These are phyloP conservation scores for Carex cristatella DNA, from an alignment of 176 grass and related monocot genomes.

Conservation along the genomic window DNA sequence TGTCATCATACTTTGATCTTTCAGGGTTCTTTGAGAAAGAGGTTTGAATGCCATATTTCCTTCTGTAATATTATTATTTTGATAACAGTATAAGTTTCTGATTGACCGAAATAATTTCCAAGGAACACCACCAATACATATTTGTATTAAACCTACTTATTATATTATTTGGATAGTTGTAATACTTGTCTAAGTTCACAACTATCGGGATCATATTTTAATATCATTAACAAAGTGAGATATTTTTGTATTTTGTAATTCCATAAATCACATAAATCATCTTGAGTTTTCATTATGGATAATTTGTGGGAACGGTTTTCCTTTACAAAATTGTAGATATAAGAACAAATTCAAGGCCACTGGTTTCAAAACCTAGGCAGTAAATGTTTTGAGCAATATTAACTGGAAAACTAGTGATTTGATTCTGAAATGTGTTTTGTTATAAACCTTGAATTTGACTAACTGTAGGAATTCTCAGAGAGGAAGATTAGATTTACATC, in stretches of 20 bases:
- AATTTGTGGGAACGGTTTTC: neutral
- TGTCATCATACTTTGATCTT: constrained; percentile 94
- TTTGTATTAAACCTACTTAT: neutral
- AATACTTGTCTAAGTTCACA: neutral
- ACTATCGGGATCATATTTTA: neutral
- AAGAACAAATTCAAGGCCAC: neutral
- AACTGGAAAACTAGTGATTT: neutral
- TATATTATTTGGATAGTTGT: neutral
- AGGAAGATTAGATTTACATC: constrained; percentile 88
- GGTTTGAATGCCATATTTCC: constrained; percentile 33
- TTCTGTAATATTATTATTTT: neutral
- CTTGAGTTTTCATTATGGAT: neutral
- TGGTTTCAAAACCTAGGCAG: neutral
- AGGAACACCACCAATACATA: neutral
- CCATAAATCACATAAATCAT: neutral
- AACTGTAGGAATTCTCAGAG: constrained; percentile 70
- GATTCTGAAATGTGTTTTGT: neutral
- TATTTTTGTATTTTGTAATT: neutral
- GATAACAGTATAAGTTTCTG: neutral
- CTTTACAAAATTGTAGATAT: neutral
- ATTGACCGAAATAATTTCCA: neutral
- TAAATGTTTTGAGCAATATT: neutral
- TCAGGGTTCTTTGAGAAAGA: constrained; percentile 97
- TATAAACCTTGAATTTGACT: neutral
- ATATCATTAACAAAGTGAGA: neutral